Base-by-base conservation (phyloP, 2,329 filamentous ascomycete genomes). In the Penicillium sp. region DNA sequence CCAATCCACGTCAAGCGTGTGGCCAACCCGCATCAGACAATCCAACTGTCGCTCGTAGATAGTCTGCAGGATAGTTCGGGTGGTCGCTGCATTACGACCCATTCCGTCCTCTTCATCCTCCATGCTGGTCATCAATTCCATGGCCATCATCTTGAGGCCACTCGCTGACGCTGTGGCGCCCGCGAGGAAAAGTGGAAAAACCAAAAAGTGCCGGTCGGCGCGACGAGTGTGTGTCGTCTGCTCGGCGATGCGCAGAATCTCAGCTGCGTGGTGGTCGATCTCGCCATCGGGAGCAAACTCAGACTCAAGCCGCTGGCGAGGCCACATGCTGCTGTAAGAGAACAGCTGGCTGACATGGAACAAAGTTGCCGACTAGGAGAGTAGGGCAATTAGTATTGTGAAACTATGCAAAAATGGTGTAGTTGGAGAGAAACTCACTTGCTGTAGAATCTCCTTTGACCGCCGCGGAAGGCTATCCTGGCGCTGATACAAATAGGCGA, bases 101-200 rank as follows among this genome's bases (percentile, higher is more conserved):
- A 84, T 79, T 5, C 65, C 65, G 49, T 69, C 67, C 22, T 79
- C 79, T 35, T 76, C 71, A 6, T 76, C 75, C 51, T 84, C 82
- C 67, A 84, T 75, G 6, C 68, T 72, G n/a, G 72, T 75, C 39
- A 86, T 75, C 52, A 84, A 64, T n/a, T 81, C 76, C 57, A 85
- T 71, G 1, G 80, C 81, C 63, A 76, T 73, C 55, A 74, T 73
- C 66, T 84, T 82, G 20, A 79, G 74, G 5, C 72, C 73, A 8
- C 71, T 71, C 25, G 78, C 74, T 0, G 67, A 71, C 1, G 79
- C 78, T 17, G 80, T 76, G 3, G 68, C 67, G 11, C 83, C 84
- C 0, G 83, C 81, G 59, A 86, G 78, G 66, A 86, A 85, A 0
- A 85, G 63, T 0, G 84, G 83, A 61, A 86, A 85, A 2, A 83